These are phyloP conservation scores for Cryphonectria parasitica DNA, from an alignment of 2,329 filamentous ascomycete genomes.

Conservation along the genomic window DNA sequence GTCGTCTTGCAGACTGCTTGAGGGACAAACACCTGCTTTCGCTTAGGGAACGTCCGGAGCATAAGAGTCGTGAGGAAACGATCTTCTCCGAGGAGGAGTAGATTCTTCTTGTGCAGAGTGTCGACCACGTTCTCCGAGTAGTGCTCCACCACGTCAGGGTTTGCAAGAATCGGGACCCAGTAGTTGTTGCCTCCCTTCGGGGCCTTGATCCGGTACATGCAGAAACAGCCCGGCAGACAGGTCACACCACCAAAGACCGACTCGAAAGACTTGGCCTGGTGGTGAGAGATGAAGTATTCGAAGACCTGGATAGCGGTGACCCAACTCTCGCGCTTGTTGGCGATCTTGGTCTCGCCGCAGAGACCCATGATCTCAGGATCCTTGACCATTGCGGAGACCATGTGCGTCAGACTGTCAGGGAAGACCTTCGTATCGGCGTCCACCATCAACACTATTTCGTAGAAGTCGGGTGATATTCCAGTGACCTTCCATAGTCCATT, in stretches of 20 bases:
- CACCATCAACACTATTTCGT: slow-evolving; percentile 98
- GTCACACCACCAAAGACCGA: slow-evolving; percentile 99
- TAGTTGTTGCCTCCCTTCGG: slow-evolving; percentile 99
- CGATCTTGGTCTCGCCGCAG: slow-evolving; percentile 98
- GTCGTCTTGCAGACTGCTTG: slow-evolving; percentile 99
- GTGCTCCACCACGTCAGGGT: slow-evolving; percentile 97
- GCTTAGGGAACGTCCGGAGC: slow-evolving; percentile 98
- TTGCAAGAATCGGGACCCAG: slow-evolving; percentile 98
- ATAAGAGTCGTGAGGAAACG: slow-evolving; percentile 95
- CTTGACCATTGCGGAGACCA: slow-evolving; percentile 98
- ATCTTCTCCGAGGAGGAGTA: slow-evolving; percentile 90
- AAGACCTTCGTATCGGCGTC: slow-evolving; percentile 99
- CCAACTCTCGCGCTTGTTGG: slow-evolving; percentile 94
- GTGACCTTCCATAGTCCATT: slow-evolving; percentile 99
- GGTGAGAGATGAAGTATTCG: slow-evolving; percentile 99
- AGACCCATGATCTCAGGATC: slow-evolving; percentile 99
- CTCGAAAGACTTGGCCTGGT: slow-evolving; percentile 95
- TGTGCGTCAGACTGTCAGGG: slow-evolving; percentile 96
- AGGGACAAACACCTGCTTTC: slow-evolving; percentile 97
- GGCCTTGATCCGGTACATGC: slow-evolving; percentile 99
- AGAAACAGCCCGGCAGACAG: slow-evolving; percentile 97
- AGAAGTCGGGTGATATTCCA: slow-evolving; percentile 96
- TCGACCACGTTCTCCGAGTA: slow-evolving; percentile 99
- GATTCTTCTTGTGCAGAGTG: slow-evolving; percentile 96
- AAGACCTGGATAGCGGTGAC: slow-evolving; percentile 99